Percentiles rank a stretch among this genome's conserved stretches.
Evolutionary conservation across 108 stramenopile species (phyloP).

Genomic region (Halocafeteria seosinensis): DNA sequence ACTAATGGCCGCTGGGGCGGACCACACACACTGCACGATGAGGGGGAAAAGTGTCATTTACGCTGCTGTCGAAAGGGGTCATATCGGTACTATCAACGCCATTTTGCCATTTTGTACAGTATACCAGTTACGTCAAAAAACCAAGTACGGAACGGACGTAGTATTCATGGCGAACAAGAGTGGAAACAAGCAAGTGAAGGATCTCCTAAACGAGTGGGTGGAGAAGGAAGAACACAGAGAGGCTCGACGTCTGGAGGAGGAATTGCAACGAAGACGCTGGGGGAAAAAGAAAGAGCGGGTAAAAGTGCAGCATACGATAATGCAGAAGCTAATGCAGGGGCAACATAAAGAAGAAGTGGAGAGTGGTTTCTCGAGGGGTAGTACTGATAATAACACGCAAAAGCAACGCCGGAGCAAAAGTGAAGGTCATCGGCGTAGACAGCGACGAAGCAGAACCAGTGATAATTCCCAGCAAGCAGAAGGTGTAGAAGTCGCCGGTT

Average conservation of each 20-base stretch:
- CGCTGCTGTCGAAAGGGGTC: neutral
- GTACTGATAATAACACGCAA: too few species aligned
- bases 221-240: neutral
- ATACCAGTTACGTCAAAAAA: neutral
- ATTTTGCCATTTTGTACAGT: neutral
- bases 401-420: too few species aligned
- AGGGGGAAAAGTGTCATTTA: neutral
- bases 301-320: neutral
- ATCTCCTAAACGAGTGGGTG: neutral
- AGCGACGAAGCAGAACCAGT: too few species aligned
- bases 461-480: too few species aligned
- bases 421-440: too few species aligned
- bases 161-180: neutral
- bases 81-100: neutral
- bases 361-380: neutral
- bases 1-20: neutral
- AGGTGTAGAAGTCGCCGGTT: neutral
- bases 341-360: neutral
- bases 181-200: neutral
- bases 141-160: conserved; percentile 5
- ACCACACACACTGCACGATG: neutral
- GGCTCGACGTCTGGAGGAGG: neutral
- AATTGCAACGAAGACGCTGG: neutral
- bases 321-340: neutral
- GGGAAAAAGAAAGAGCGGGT: neutral